phyloP scores from a whole-genome alignment of 441 rosid species.

The Populus tomentosa region DNA sequence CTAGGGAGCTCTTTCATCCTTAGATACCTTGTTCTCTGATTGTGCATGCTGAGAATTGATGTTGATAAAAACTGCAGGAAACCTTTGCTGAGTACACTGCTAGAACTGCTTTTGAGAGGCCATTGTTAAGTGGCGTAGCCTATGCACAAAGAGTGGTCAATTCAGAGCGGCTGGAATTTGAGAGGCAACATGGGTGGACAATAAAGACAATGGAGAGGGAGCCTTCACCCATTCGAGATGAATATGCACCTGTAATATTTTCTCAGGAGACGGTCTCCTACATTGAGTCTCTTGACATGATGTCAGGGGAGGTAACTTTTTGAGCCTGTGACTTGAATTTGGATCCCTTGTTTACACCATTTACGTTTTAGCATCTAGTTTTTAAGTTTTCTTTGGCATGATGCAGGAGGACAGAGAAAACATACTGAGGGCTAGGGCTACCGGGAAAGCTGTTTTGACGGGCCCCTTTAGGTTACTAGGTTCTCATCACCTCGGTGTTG shows the following conservation, averaged over 20 bases:
- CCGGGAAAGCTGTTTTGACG: conserved; percentile 94
- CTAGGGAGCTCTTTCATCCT: not conserved
- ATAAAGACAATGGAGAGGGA: conserved; percentile 84
- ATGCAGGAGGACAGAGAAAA: conserved; percentile 90
- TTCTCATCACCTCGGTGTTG: conserved; percentile 95
- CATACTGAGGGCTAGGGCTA: conserved; percentile 74
- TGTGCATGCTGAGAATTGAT: not conserved
- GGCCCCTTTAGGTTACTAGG: conserved; percentile 80
- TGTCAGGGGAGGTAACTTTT: conserved; percentile 89
- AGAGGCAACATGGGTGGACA: conserved; percentile 75
- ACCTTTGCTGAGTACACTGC: conserved; percentile 96
- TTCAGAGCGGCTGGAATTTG: conserved; percentile 73
- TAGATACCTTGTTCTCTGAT: not conserved
- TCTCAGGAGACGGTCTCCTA: conserved; percentile 89
- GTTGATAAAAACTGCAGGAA: conserved; percentile 44
- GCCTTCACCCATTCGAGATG: conserved; percentile 81
- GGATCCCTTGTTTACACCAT: not conserved
- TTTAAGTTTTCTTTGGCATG: conserved; percentile 9
- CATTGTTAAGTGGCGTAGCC: conserved; percentile 87
- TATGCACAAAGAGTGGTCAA: conserved; percentile 74
- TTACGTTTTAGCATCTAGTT: conserved; percentile 6
- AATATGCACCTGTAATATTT: conserved; percentile 95
- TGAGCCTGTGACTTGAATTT: conserved; percentile 8
- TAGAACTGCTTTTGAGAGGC: conserved; percentile 91
- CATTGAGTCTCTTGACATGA: conserved; percentile 92